Evolutionary conservation across 768 basidiomycete genomes (phyloP), one percentile per base, ranked within the genome.

Genomic region (Artomyces pyxidatus): DNA sequence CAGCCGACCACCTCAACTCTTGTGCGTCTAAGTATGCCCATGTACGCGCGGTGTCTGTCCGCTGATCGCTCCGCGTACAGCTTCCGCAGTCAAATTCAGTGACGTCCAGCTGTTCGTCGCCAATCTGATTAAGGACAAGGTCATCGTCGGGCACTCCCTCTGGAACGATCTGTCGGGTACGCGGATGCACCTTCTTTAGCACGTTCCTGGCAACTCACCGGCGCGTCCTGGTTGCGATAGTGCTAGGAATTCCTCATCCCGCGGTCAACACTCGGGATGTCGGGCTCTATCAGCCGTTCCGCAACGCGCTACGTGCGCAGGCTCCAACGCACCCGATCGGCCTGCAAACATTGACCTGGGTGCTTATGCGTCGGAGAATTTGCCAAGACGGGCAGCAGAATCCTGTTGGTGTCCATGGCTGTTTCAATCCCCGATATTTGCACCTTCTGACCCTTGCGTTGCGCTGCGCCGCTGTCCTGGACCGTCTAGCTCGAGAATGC

Each of bases 91-190:
- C 62, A 57, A 69, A 4, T 91, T 90, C 59, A 65, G 68, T 39
- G 68, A 67, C n/a, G 77, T 88, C 26, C 88, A 90, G 59, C 76
- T 74, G 54, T 65, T 71, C 28, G 77, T 88, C 35, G 81, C 84
- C 1, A 76, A 72, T 47, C 64, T 82, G 52, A 76, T 90, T 56
- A 76, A 78, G 60, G 82, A 77, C 46, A 87, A 85, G 62, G 71
- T 85, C 32, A 63, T 89, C 42, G 77, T 91, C 23, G 88, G 88
- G 17, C 84, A 91, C 64, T 71, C 77, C 60, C 69, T 89, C 14
- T 91, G 87, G 87, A 77, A 82, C 54, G 88, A 90, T 59, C 74
- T 89, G 26, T 84, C 85, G 42, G 86, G 87, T 85, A 63, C 45
- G 68, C 60, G 16, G 23, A 35, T 35, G 38, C 40, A 30, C 32